Evolutionary conservation across 768 basidiomycete genomes (phyloP), one percentile per base, ranked within the genome.

Genomic region (Ephemerocybe angulata): DNA sequence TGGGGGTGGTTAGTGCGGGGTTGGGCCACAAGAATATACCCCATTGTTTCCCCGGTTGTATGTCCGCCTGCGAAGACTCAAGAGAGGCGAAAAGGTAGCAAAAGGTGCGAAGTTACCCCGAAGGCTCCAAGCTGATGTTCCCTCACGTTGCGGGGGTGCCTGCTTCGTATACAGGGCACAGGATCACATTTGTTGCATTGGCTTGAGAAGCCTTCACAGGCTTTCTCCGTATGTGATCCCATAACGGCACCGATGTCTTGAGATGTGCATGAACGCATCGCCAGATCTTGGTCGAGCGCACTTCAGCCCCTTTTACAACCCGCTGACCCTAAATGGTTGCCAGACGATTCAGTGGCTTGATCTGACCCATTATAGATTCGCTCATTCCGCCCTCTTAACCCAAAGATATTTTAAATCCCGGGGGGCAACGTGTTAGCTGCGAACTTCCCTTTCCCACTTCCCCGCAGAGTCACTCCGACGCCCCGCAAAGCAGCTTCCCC

Each of bases 291-390:
- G 38, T 28, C 28, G 4, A 50, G 30, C 30, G 11, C 48, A 12
- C 48, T 33, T 50, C 30, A 33, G 19, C 29, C 30, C 48, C 29
- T 50, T 50, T 50, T 29, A 50, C 29, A 17, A 19, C 31, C 48
- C 29, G 28, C 3, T 27, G 27, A 29, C 48, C 48, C 48, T 17
- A 50, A 50, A 50, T 30, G 48, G 48, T 50, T 50, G 31, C 48
- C 31, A 50, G 30, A 50, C 48, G 48, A 50, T 50, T 50, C 48
- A 50, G 29, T 30, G 48, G 48, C 4, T 41, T 41, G 43, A 50
- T 50, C 13, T 50, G 31, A 21, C 48, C 48, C 15, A 29, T 50
- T 50, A 50, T 50, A 33, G 48, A 29, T 50, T 50, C 24, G 48
- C 19, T 50, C 27, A 17, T 33, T 33, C 30, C 31, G 48, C 24